These are phyloP conservation scores for Colletotrichum sp. DNA, from an alignment of 2,329 filamentous ascomycete species.

Conservation along the genomic window DNA sequence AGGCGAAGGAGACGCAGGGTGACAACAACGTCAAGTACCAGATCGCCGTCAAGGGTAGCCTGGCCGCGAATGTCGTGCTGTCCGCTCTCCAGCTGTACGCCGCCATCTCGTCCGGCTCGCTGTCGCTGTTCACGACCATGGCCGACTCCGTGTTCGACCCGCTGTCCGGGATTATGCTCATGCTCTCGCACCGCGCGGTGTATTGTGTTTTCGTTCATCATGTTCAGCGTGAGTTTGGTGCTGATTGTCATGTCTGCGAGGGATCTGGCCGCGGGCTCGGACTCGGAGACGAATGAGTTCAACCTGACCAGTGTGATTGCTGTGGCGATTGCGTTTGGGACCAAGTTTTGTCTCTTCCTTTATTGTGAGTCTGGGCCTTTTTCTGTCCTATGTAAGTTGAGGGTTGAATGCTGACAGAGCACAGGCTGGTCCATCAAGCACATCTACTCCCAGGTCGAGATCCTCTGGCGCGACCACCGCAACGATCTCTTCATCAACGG, in stretches of 20 bases:
- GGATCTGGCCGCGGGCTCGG: slow-evolving; percentile 62
- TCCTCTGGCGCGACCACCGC: slow-evolving; percentile 95
- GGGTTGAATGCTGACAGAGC: not conserved
- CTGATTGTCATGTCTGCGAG: slow-evolving; percentile 87
- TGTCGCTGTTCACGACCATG: slow-evolving; percentile 97
- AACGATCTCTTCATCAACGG: slow-evolving; percentile 98
- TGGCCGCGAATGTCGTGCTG: slow-evolving; percentile 81
- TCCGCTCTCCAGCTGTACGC: slow-evolving; percentile 87
- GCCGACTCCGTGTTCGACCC: slow-evolving; percentile 95
- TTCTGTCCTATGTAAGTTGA: rapidly evolving
- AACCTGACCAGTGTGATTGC: slow-evolving; percentile 85
- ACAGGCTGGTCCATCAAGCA: slow-evolving; percentile 77
- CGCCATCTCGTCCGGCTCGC: slow-evolving; percentile 83
- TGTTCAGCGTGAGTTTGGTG: slow-evolving; percentile 82
- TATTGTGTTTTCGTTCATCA: slow-evolving; percentile 94
- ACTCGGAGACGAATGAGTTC: slow-evolving; percentile 66
- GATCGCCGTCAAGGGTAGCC: slow-evolving; percentile 70
- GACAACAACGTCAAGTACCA: slow-evolving; percentile 81
- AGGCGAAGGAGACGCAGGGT: slow-evolving; percentile 79
- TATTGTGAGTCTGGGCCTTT: slow-evolving; percentile 63
- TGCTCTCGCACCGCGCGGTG: slow-evolving; percentile 87
- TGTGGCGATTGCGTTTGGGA: slow-evolving; percentile 81
- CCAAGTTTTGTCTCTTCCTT: slow-evolving; percentile 82
- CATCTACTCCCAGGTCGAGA: slow-evolving; percentile 89
- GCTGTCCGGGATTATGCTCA: slow-evolving; percentile 84